Evolutionary conservation across 805 yeast species (phyloP), one percentile per base, ranked within the genome.

Genomic region (Teunomyces tritomae): DNA sequence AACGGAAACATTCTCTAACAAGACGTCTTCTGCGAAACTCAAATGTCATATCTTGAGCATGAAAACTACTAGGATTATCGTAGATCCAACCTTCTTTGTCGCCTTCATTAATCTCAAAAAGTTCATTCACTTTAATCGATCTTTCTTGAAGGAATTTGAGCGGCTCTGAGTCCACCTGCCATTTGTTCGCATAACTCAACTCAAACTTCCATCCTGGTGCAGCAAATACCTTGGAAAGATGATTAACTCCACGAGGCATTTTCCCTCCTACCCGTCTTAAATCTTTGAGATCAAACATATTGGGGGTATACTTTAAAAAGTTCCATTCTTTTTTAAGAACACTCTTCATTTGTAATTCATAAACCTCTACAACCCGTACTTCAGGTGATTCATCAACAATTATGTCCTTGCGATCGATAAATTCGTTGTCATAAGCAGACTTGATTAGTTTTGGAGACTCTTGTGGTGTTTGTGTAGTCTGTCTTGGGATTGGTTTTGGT

Each of bases 191-290:
- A 26, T 67, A 64, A 5, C 68, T 73, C 53, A 64, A 66, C 49
- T 80, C 84, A 61, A 82, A 90, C 49, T 74, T 72, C 97, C 97
- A 90, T 10, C 82, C 83, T 8, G 59, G 52, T 1, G 96, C 96
- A 1, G 95, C 84, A 26, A 59, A 55, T 1, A 90, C 79, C 17
- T 82, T 80, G 2, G 71, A 67, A 16, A 90, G 59, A 29, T 67
- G 66, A 14, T 69, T 62, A 0, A 81, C 81, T 0, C 96, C 96
- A 2, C 76, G 75, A 0, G 97, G 96, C 8, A 79, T 73, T 48
- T 76, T 78, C 44, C 76, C 74, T 1, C 74, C 58, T 4, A 58
- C 42, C 45, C 78, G 53, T 17, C 50, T 64, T 4, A 68, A 60
- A 52, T 83, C 82, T 20, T 65, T 63, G 14, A 63, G 59, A 48